Conservation (phyloP, 2,329 filamentous ascomycete genomes). For the Trichoderma arundinaceum region DNA sequence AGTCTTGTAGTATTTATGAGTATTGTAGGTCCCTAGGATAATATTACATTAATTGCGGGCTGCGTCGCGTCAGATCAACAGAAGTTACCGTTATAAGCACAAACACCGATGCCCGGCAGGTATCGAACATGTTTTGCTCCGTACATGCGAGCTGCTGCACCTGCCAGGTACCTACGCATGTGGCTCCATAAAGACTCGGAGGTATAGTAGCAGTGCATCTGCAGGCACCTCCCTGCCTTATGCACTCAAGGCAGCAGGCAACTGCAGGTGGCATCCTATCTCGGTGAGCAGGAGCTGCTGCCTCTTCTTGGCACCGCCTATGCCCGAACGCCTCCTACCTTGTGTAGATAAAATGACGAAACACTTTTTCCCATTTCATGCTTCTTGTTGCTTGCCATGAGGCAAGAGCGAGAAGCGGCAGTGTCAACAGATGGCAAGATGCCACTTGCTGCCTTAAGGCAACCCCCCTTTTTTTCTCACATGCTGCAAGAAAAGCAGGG, state of each 20-base stretch:
- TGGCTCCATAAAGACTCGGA: too few species aligned
- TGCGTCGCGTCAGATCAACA: background rate
- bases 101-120: too few species aligned
- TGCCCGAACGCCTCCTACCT: background rate
- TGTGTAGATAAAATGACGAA: background rate
- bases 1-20: conserved; percentile 25
- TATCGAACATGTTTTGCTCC: too few species aligned
- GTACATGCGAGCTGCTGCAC: too few species aligned
- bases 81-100: too few species aligned
- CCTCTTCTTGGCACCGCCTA: background rate
- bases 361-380: too few species aligned
- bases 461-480: background rate
- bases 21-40: conserved; percentile 12
- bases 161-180: too few species aligned
- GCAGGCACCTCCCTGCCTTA: too few species aligned
- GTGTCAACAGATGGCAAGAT: conserved; percentile 19
- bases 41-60: conserved; percentile 16
- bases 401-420: conserved; percentile 13
- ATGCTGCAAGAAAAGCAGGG: background rate
- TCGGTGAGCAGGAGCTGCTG: background rate
- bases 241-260: background rate
- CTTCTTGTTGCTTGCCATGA: background rate
- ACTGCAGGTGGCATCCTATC: background rate
- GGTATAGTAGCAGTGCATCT: too few species aligned
- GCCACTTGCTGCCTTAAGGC: background rate